Percentiles rank a stretch among this genome's conserved stretches.
Evolutionary conservation across 805 yeast species (phyloP).

Genomic region (Dipodascus geniculatus): DNA sequence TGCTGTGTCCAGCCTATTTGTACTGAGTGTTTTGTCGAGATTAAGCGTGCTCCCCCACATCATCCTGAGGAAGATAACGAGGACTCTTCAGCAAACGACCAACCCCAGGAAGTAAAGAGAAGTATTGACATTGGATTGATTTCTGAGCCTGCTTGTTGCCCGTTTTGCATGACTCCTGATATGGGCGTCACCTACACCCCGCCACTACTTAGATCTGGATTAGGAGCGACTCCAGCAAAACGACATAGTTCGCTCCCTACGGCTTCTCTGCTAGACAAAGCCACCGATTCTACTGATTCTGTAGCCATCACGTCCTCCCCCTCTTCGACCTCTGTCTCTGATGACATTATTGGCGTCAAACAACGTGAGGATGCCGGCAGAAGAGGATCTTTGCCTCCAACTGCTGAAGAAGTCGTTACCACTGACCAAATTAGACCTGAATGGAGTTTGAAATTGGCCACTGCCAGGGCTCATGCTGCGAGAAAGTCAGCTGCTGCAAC

Average conservation of each 20-base stretch:
- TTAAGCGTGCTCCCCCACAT: constrained; percentile 84
- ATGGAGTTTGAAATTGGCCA: constrained; percentile 67
- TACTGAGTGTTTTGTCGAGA: constrained; percentile 93
- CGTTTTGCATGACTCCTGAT: constrained; percentile 80
- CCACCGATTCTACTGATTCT: background rate
- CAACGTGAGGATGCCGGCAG: background rate
- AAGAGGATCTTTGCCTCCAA: constrained; percentile 49
- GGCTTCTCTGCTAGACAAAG: constrained; percentile 6
- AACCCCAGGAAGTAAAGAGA: constrained; percentile 5
- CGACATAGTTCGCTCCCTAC: constrained; percentile 7
- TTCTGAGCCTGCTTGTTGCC: constrained; percentile 84
- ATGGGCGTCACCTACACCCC: constrained; percentile 80
- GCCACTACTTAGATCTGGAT: constrained; percentile 40
- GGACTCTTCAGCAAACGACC: constrained; percentile 16
- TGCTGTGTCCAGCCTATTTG: constrained; percentile 93
- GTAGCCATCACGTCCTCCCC: constrained; percentile 2
- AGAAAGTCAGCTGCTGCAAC: constrained; percentile 89
- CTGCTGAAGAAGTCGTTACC: constrained; percentile 59
- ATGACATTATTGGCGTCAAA: background rate
- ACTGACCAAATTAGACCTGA: constrained; percentile 83
- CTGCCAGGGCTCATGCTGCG: constrained; percentile 68
- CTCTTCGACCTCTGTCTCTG: background rate
- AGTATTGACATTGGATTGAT: constrained; percentile 32
- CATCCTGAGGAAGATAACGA: constrained; percentile 40
- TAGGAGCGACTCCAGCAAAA: constrained; percentile 10